A percentile compares a stretch with the other conserved stretches of the same genome.
These are phyloP conservation scores for Pythium brassicae DNA, from an alignment of 352 stramenopile species.

Conservation along the genomic window DNA sequence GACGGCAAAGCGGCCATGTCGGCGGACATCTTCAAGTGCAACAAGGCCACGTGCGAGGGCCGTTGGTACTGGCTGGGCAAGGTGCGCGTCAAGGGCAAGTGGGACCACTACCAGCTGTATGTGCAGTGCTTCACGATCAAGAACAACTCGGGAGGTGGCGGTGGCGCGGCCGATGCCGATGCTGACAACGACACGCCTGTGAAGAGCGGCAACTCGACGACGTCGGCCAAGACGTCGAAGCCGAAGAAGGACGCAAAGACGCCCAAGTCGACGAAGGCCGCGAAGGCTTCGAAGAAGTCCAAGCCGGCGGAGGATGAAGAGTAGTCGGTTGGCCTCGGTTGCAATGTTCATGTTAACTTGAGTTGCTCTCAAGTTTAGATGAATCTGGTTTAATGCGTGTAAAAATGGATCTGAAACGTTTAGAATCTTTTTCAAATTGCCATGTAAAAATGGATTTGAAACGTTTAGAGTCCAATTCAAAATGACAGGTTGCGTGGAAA, in stretches of 20 bases:
- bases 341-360: too few species aligned
- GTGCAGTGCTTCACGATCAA: slow-evolving; percentile 21
- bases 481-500: too few species aligned
- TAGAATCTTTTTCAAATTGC: too few species aligned
- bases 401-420: too few species aligned
- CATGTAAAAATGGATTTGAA: too few species aligned
- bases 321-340: neutral
- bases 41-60: slow-evolving; percentile 16
- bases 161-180: neutral
- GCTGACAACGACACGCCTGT: neutral
- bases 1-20: slow-evolving; percentile 14
- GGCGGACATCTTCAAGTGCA: slow-evolving; percentile 14
- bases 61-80: slow-evolving; percentile 22
- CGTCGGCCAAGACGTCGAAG: neutral
- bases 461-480: too few species aligned
- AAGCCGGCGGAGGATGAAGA: slow-evolving; percentile 1
- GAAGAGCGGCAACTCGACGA: slow-evolving; percentile 1
- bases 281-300: slow-evolving; percentile 3
- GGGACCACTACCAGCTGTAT: slow-evolving; percentile 25
- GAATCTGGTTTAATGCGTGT: too few species aligned
- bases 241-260: neutral
- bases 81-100: slow-evolving; percentile 19
- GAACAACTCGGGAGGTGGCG: slow-evolving; percentile 8
- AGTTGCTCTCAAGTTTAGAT: too few species aligned
- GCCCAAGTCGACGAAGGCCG: slow-evolving; percentile 4